These are phyloP conservation scores for Phoma sp. DNA, from an alignment of 2,329 filamentous ascomycete species.

Conservation along the genomic window DNA sequence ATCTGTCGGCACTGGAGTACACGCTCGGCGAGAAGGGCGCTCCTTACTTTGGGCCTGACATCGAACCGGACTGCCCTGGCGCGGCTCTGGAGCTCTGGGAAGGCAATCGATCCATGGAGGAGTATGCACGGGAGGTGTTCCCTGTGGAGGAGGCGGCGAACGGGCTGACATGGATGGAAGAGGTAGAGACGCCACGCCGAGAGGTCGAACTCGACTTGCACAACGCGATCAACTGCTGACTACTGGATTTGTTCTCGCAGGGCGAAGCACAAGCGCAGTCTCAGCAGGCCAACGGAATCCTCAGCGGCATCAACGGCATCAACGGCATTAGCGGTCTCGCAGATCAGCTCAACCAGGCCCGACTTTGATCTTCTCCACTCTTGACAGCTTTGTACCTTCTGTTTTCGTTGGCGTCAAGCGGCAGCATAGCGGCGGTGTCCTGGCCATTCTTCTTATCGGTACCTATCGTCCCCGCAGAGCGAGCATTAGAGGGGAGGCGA, in stretches of 20 bases:
- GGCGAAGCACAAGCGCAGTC: constrained; percentile 30
- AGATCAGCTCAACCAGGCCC: constrained; percentile 43
- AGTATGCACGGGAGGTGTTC: constrained; percentile 94
- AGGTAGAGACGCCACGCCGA: constrained; percentile 50
- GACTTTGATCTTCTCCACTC: constrained; percentile 35
- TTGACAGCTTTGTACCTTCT: constrained; percentile 18
- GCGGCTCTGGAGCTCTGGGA: constrained; percentile 88
- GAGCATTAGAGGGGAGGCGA: constrained; percentile 24
- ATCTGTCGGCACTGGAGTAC: constrained; percentile 71
- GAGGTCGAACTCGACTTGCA: constrained; percentile 44
- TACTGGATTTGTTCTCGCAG: constrained; percentile 32
- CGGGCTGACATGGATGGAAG: constrained; percentile 88
- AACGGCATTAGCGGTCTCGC: constrained; percentile 33
- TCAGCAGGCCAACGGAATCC: constrained; percentile 28
- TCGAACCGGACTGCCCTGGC: constrained; percentile 68
- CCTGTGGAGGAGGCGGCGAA: constrained; percentile 94
- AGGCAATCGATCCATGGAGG: constrained; percentile 85
- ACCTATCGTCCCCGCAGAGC: constrained; percentile 19
- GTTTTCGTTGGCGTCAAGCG: constrained; percentile 28
- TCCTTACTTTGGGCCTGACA: constrained; percentile 67
- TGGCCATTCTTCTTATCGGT: constrained; percentile 18
- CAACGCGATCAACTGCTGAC: constrained; percentile 48
- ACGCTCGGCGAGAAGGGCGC: constrained; percentile 65
- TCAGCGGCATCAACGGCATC: constrained; percentile 7
- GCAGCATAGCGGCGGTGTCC: constrained; percentile 30